Percentiles rank a stretch among this genome's conserved stretches.
Conservation (phyloP, 139 green algal species). For the Chlamydomonas sp. region DNA sequence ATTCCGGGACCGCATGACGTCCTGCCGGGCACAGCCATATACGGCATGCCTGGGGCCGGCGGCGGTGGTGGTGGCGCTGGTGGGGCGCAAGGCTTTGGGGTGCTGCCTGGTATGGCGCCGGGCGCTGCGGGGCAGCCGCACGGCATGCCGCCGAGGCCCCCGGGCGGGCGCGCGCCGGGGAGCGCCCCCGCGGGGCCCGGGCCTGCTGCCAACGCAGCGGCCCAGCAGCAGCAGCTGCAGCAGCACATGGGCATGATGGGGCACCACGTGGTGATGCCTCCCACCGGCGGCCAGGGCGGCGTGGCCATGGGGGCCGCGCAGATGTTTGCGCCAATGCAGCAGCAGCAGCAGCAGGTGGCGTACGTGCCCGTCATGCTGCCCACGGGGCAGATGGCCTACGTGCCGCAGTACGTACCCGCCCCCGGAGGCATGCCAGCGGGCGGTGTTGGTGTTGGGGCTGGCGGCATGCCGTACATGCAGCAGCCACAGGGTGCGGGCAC, state of each 20-base stretch:
- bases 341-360: slow-evolving; percentile 30
- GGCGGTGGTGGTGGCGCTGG: background rate
- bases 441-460: background rate
- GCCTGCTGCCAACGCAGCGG: background rate
- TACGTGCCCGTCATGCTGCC: slow-evolving; percentile 44
- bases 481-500: background rate
- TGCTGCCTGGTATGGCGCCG: background rate
- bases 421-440: background rate
- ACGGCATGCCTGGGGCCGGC: background rate
- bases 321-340: background rate
- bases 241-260: background rate
- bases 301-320: background rate
- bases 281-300: background rate
- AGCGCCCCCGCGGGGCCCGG: background rate
- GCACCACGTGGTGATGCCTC: background rate
- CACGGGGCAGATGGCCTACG: slow-evolving; percentile 51
- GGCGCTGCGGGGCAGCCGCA: background rate
- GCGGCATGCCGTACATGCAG: background rate
- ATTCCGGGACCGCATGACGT: background rate
- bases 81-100: background rate
- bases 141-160: slow-evolving; percentile 7
- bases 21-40: background rate
- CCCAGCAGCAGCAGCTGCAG: slow-evolving; percentile 3
- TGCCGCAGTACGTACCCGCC: slow-evolving; percentile 37
- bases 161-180: background rate